Evolutionary conservation across 2,329 filamentous ascomycete species (phyloP), one percentile per base, ranked within the genome.

Genomic region (Zymoseptoria brevis): DNA sequence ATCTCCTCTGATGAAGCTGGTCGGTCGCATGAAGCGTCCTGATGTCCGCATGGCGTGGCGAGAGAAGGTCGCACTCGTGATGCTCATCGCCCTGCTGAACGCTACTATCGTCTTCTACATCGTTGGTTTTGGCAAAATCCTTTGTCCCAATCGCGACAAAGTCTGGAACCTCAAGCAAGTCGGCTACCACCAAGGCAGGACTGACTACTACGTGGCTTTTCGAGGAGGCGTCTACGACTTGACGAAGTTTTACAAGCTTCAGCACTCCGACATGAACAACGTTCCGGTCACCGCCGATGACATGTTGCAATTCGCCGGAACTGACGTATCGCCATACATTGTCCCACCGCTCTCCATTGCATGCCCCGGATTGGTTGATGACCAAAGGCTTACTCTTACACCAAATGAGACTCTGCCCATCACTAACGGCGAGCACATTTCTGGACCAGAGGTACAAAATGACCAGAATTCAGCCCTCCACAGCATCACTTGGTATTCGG

Each of bases 11-110:
- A 84, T 99, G 16, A 83, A 83, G n/a, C 87, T 81, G 60, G 70
- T 97, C 59, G 94, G 94, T 30, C 89, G 93, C 21, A 99, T 99
- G 94, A 95, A 96, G 76, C 87, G 94, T 57, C 94, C 92, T 1
- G 94, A 99, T 75, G 90, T 99, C 8, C 89, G 94, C 24, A 89
- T 96, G 84, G 94, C 94, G 0, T 99, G 94, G 94, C 84, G 94
- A 74, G 94, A 99, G 71, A 99, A 99, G 75, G 55, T 99, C 9
- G 87, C 94, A 0, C 79, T 99, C 9, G 85, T 92, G 53, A 79
- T 89, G 60, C 68, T 96, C 56, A 97, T 99, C 66, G 72, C 89
- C 29, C 68, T 99, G 11, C 75, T 96, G 66, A 99, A 99, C 75
- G 90, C 72, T 48, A 71, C 83, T 26, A 83, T 99, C 62, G 80